Percentiles rank a stretch among this genome's conserved stretches.
phyloP scores from a whole-genome alignment of 2,329 filamentous ascomycete genomes.

The Clarireedia hainanense region DNA sequence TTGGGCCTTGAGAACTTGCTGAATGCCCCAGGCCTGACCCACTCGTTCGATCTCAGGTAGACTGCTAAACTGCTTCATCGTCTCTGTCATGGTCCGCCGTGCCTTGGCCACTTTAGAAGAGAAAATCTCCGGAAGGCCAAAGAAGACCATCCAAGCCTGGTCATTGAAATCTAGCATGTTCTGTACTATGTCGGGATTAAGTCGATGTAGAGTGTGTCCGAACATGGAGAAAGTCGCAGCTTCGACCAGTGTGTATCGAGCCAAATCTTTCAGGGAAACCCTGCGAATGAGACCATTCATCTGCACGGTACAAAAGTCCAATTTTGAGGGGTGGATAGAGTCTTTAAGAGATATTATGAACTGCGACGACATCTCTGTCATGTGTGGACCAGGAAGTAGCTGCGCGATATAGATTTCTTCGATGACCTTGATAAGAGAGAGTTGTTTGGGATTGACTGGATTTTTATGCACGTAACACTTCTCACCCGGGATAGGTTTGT shows the following conservation, averaged over 20 bases:
- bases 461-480: constrained; percentile 3
- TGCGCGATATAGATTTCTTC: constrained; percentile 3
- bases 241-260: not conserved
- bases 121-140: constrained; percentile 3
- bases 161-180: constrained; percentile 3
- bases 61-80: not conserved
- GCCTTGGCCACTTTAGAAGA: constrained; percentile 4
- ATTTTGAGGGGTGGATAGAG: not conserved
- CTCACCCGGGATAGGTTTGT: not conserved
- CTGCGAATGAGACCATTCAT: not conserved
- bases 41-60: not conserved
- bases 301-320: not conserved
- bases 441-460: constrained; percentile 2
- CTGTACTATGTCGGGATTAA: constrained; percentile 2
- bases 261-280: not conserved
- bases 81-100: not conserved
- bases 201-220: not conserved
- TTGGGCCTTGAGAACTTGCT: not conserved
- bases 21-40: constrained; percentile 1
- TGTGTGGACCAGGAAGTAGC: not conserved
- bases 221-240: constrained; percentile 7
- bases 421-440: not conserved
- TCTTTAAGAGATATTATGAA: not conserved
- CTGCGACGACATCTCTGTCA: constrained; percentile 1
- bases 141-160: constrained; percentile 2